Conservation (phyloP, 139 green algal genomes). For the Chlorella sp. region DNA sequence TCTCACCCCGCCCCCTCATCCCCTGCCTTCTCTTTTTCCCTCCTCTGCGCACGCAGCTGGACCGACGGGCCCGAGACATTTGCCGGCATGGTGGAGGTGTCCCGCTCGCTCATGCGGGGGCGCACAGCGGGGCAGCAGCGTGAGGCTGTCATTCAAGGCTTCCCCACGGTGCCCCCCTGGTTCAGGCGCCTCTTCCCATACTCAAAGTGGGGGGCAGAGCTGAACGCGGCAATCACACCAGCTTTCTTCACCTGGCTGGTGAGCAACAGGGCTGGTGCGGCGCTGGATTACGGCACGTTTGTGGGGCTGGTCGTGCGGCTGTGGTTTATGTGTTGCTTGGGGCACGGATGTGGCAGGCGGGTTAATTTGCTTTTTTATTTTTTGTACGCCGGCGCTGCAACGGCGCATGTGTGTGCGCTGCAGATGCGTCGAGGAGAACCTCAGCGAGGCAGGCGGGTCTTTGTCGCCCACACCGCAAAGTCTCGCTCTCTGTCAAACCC, state of each 20-base stretch:
- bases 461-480: too few relatives aligned
- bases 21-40: too few relatives aligned
- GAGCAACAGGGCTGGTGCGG: slow-evolving; percentile 4
- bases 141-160: slow-evolving; percentile 71
- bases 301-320: neutral
- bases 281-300: neutral
- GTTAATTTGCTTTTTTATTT: too few relatives aligned
- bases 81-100: slow-evolving; percentile 82
- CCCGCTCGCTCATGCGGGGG: slow-evolving; percentile 60
- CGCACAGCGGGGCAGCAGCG: slow-evolving; percentile 57
- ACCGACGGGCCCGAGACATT: slow-evolving; percentile 58
- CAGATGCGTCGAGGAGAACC: too few relatives aligned
- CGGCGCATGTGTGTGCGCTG: too few relatives aligned
- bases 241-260: slow-evolving; percentile 85
- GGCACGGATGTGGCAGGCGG: too few relatives aligned
- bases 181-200: slow-evolving; percentile 78
- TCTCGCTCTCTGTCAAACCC: too few relatives aligned
- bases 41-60: slow-evolving; percentile 36
- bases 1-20: too few relatives aligned
- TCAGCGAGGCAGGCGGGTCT: too few relatives aligned
- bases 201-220: slow-evolving; percentile 79
- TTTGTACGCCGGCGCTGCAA: too few relatives aligned
- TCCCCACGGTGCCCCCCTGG: slow-evolving; percentile 65
- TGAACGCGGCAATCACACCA: slow-evolving; percentile 79
- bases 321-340: too few relatives aligned